phyloP scores from a whole-genome alignment of 2,329 filamentous ascomycete species.

The Talaromyces sp. region DNA sequence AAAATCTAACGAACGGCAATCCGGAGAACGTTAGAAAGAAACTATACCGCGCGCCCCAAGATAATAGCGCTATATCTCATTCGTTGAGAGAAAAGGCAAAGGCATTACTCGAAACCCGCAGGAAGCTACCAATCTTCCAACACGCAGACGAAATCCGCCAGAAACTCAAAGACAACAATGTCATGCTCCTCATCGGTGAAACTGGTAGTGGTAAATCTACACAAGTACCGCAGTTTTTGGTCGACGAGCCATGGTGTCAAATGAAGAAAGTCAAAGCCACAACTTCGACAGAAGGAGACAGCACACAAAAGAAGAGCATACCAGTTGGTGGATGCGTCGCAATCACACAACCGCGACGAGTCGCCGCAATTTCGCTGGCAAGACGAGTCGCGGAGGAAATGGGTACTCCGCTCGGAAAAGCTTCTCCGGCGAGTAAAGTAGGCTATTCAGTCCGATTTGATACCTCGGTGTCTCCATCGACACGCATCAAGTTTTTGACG shows the following conservation, averaged over 20 bases:
- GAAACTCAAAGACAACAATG: slow-evolving; percentile 62
- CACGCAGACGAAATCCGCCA: slow-evolving; percentile 67
- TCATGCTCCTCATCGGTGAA: slow-evolving; percentile 84
- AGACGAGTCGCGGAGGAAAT: slow-evolving; percentile 82
- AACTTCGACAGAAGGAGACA: slow-evolving; percentile 23
- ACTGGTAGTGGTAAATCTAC: slow-evolving; percentile 97
- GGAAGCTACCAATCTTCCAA: slow-evolving; percentile 75
- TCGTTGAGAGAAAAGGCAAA: slow-evolving; percentile 46
- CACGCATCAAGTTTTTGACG: slow-evolving; percentile 87
- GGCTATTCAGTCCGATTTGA: slow-evolving; percentile 97
- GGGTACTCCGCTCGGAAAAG: slow-evolving; percentile 60
- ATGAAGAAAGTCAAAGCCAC: slow-evolving; percentile 53
- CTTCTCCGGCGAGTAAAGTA: slow-evolving; percentile 62
- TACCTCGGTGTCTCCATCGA: slow-evolving; percentile 74
- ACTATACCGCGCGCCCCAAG: background rate
- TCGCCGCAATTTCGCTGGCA: slow-evolving; percentile 88
- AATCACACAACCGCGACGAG: slow-evolving; percentile 88
- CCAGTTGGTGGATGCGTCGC: slow-evolving; percentile 76
- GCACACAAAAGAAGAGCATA: slow-evolving; percentile 36
- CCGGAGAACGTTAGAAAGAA: slow-evolving; percentile 2
- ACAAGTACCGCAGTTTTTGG: slow-evolving; percentile 88
- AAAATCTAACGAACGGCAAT: background rate
- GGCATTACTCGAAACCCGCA: slow-evolving; percentile 52
- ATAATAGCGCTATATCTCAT: slow-evolving; percentile 9
- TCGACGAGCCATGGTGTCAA: slow-evolving; percentile 74